A percentile compares a stretch with the other conserved stretches of the same genome.
phyloP scores from a whole-genome alignment of 306 rosid species.

The Cotoneaster glaucophyllus region DNA sequence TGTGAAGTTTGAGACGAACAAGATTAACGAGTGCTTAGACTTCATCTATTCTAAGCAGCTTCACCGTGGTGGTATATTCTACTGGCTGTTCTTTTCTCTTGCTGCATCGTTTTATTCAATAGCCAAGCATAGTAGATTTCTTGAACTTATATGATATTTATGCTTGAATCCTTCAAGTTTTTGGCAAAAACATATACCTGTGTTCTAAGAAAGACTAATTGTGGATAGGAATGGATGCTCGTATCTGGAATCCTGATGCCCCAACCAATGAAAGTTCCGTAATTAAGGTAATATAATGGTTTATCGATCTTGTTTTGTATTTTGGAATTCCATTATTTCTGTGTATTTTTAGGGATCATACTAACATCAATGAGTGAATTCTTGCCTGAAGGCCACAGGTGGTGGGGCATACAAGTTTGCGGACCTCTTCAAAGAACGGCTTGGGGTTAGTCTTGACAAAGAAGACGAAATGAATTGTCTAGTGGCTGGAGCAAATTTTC shows the following conservation, averaged over 20 bases:
- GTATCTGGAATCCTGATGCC: constrained; percentile 48
- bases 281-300: constrained; percentile 57
- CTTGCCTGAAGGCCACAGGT: constrained; percentile 84
- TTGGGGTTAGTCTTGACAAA: constrained; percentile 93
- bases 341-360: background rate
- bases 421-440: constrained; percentile 95
- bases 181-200: background rate
- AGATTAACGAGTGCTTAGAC: constrained; percentile 89
- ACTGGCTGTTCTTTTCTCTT: background rate
- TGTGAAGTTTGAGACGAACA: constrained; percentile 94
- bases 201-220: background rate
- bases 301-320: background rate
- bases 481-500: constrained; percentile 94
- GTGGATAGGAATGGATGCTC: constrained; percentile 52
- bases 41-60: constrained; percentile 92
- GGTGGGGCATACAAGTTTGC: constrained; percentile 98
- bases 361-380: constrained; percentile 8
- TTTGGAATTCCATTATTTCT: background rate
- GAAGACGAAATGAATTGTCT: constrained; percentile 99
- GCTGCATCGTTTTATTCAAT: background rate
- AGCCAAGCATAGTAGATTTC: background rate
- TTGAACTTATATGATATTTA: background rate
- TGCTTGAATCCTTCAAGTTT: background rate
- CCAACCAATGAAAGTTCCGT: constrained; percentile 47
- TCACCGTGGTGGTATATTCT: constrained; percentile 65